Evolutionary conservation across 2,329 filamentous ascomycete genomes (phyloP), one percentile per base, ranked within the genome.

Genomic region (Falciphora oryzae): DNA sequence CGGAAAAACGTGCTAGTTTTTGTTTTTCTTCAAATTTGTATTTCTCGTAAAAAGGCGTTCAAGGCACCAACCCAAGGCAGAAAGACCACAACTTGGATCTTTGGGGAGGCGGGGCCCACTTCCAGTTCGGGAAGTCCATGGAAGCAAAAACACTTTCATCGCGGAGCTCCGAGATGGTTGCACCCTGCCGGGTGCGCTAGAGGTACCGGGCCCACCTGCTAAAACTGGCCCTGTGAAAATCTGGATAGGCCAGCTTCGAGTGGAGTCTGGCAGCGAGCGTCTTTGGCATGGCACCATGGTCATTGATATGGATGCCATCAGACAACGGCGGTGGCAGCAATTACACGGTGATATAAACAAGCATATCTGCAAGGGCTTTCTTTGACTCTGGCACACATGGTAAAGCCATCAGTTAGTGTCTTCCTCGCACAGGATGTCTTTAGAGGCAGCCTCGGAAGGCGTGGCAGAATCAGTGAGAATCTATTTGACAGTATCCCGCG

Each of bases 1-100:
- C 7, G 14, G 44, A 11, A n/a, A 53, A 53, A 14, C 11, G 3
- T 14, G 6, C 1, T 53, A 5, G 22, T 53, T 25, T 53, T 53
- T 25, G 6, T n/a, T 44, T 35, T 53, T 53, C 18, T 18, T 44
- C 38, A 44, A 35, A 16, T 22, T 22, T 18, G 38, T 44, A 44
- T 44, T 18, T 8, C 18, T 53, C n/a, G 44, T 10, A 25, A 53
- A 32, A 22, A 25, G 32, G 32, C 32, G 18, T 11, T 14, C 44
- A 53, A 35, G 44, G 44, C 44, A 53, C n/a, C 44, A 53, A 11
- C 44, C 44, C 44, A 53, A 53, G 44, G 44, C 44, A 53, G 44
- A 53, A 53, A 53, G 16, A 11, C 7, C 22, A 25, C 22, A 11
- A 5, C 18, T 22, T 50, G 44, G 18, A 87, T 85, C 25, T 60